Base-by-base conservation (phyloP, 1,284 basidiomycete genomes). In the Gomphus bonarii region DNA sequence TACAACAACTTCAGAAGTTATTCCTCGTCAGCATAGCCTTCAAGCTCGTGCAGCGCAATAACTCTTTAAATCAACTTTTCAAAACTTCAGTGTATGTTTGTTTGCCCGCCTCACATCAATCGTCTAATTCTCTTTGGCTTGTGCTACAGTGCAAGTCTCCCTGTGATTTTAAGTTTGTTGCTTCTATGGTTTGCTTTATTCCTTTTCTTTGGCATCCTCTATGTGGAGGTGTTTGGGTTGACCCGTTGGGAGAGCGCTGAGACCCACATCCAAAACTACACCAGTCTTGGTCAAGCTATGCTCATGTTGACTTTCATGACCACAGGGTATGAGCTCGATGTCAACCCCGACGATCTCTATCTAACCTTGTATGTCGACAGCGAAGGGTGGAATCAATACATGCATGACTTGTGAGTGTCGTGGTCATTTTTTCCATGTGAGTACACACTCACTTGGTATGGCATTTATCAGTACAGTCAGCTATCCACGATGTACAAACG, bases 11-110 rank as follows among this genome's bases (percentile, higher is more conserved):
- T 0, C 92, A 97, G 67, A 98, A 97, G 72, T 77, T 98, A 11
- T 98, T 99, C 72, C 77, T 99, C 47, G 92, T 95, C 61, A 86
- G 85, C 61, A 90, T 97, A 54, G 85, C 91, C 0, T 87, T 98
- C 77, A 99, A 99, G 72, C 79, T 99, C 22, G 91, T 97, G 1
- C 92, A 97, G 67, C 81, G 90, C 53, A 88, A 86, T 60, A 87
- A 93, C 65, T 85, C 83, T 61, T 75, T 99, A 59, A 98, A 98
- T 65, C 92, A 97, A 71, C 76, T 99, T 18, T 98, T 98, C 81
- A 97, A 97, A 72, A 97, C 94, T 7, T 91, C 92, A 1, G 80
- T 91, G 90, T 94, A 73, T 62, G 91, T 76, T 7, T 31, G 7
- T 76, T 7, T 31, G 7, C 20, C 2, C 48, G 38, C 22, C 51